Evolutionary conservation across 768 basidiomycete species (phyloP), one percentile per base, ranked within the genome.

Genomic region (Rhizopogon sp.): DNA sequence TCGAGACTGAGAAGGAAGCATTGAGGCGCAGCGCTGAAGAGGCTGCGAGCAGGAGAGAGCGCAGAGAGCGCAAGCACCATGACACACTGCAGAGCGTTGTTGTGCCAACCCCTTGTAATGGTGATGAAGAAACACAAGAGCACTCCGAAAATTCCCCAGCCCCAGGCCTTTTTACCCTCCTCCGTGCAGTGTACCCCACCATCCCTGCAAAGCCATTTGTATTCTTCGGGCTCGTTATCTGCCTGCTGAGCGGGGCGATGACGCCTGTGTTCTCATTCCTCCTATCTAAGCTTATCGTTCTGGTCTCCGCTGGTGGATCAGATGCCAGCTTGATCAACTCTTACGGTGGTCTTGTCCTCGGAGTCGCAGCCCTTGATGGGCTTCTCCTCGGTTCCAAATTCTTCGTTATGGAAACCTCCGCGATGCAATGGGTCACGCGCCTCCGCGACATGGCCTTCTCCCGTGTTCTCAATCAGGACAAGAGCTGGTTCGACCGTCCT

Each of bases 221-320:
- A 56, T 62, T 83, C 65, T 29, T 90, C 51, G 94, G 94, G 16
- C 74, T 96, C 25, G 2, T 84, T 54, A 64, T 81, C n/a, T 86
- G 87, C 55, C 58, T 93, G 41, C 69, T 81, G 52, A 88, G 84
- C 60, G 96, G 97, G 20, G 80, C 89, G 3, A 83, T 89, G 76
- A 97, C 93, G 0, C 96, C 97, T 3, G 56, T 98, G 43, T 99
- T 98, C 78, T 94, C 96, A 1, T 92, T 79, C 75, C 79, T 94
- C 59, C 84, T 97, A 62, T 90, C 93, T 8, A 79, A 79, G 7
- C 80, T 98, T 13, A 79, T 96, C 53, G 87, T 81, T 66, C 79
- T 88, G 58, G 84, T 91, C 13, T 87, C 88, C 39, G 79, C 76
- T 61, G 84, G 87, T 50, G 90, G 87, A 1, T 75, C 84, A 22